A percentile compares a stretch with the other conserved stretches of the same genome.
phyloP scores from a whole-genome alignment of 1,139 yeast species.

The Geotrichum histeridarum region DNA sequence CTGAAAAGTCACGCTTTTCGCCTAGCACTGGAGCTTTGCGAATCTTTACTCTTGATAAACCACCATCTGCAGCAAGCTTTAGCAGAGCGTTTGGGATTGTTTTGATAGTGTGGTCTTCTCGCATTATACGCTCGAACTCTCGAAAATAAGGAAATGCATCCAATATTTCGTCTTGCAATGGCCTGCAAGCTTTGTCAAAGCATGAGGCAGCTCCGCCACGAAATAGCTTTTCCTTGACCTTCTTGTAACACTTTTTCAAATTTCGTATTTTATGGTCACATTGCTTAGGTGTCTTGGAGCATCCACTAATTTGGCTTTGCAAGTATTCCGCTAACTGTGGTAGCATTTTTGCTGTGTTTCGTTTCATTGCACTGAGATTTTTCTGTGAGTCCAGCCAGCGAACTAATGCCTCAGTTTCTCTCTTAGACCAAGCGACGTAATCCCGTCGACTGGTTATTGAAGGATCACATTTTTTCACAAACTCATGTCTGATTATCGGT shows the following conservation, averaged over 20 bases:
- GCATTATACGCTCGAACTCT: slow-evolving; percentile 13
- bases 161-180: slow-evolving; percentile 9
- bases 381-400: slow-evolving; percentile 14
- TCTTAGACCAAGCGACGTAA: slow-evolving; percentile 17
- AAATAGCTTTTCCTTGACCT: slow-evolving; percentile 12
- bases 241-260: slow-evolving; percentile 16
- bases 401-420: slow-evolving; percentile 17
- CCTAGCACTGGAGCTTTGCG: background rate
- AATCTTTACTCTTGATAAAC: background rate
- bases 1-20: background rate
- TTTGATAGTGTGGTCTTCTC: slow-evolving; percentile 10
- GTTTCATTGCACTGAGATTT: slow-evolving; percentile 12
- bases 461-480: background rate
- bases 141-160: slow-evolving; percentile 16
- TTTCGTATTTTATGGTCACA: slow-evolving; percentile 19
- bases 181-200: background rate
- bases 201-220: background rate
- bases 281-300: slow-evolving; percentile 17
- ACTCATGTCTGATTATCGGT: background rate
- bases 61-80: slow-evolving; percentile 17
- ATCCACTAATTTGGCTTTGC: slow-evolving; percentile 10
- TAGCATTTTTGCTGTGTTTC: slow-evolving; percentile 15
- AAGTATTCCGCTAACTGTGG: slow-evolving; percentile 12
- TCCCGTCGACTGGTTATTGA: slow-evolving; percentile 8
- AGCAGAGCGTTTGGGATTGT: slow-evolving; percentile 12